A percentile compares a stretch with the other conserved stretches of the same genome.
Evolutionary conservation across 306 rosid species (phyloP).

Genomic region (Cajanus cajan): DNA sequence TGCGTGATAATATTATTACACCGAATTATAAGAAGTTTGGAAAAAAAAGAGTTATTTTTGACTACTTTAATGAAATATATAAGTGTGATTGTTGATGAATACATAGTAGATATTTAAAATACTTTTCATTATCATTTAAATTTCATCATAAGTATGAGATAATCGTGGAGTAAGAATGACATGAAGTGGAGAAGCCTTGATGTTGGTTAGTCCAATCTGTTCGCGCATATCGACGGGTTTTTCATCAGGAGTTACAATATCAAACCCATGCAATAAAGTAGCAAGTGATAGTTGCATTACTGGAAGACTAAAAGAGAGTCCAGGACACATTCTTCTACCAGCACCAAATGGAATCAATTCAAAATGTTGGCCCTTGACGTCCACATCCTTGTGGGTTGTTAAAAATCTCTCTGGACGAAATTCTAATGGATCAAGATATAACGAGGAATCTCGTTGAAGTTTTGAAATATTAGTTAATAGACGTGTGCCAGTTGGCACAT

Average conservation of each 20-base stretch:
- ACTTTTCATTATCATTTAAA: no score
- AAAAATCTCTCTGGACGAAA: conserved; percentile 31
- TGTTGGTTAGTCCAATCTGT: conserved; percentile 4
- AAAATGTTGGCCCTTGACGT: conserved; percentile 18
- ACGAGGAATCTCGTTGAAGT: conserved; percentile 31
- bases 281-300: conserved; percentile 23
- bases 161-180: conserved; percentile 23
- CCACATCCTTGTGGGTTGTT: conserved; percentile 16
- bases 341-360: conserved; percentile 29
- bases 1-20: no score
- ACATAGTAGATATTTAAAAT: no score
- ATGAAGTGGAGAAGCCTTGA: conserved; percentile 24
- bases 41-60: no score
- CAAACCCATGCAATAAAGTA: conserved; percentile 29
- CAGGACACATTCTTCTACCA: conserved; percentile 34
- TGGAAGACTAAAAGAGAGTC: conserved; percentile 23
- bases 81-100: no score
- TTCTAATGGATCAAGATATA: background rate
- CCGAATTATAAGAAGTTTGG: no score
- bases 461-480: conserved; percentile 43
- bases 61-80: no score
- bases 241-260: conserved; percentile 5
- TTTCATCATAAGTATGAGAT: background rate
- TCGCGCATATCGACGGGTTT: conserved; percentile 18
- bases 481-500: conserved; percentile 41